phyloP scores from a whole-genome alignment of 306 rosid genomes.

The Betula pendula region DNA sequence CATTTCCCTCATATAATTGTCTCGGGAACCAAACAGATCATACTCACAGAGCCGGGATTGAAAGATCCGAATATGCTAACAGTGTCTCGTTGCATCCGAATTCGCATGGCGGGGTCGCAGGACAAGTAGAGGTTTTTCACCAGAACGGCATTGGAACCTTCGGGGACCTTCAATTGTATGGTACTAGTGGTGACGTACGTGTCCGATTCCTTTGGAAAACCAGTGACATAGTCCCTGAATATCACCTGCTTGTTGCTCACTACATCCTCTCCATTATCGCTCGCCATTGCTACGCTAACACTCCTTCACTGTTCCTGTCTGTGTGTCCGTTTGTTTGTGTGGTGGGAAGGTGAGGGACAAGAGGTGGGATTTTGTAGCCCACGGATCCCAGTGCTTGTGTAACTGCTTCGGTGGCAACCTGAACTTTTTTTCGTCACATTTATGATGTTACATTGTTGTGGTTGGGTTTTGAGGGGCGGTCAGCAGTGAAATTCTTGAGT shows the following conservation, averaged over 20 bases:
- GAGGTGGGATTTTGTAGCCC: no score
- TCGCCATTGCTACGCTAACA: background rate
- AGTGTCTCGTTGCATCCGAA: slow-evolving; percentile 18
- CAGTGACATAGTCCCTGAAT: slow-evolving; percentile 30
- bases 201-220: slow-evolving; percentile 44
- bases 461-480: no score
- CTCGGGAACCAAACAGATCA: background rate
- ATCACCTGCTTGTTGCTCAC: slow-evolving; percentile 48
- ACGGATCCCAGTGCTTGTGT: no score
- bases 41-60: slow-evolving; percentile 44
- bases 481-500: no score
- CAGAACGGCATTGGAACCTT: slow-evolving; percentile 39
- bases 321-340: no score
- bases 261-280: background rate
- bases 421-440: no score
- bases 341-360: no score
- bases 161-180: slow-evolving; percentile 36
- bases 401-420: no score
- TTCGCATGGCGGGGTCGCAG: slow-evolving; percentile 61
- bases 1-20: background rate
- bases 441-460: no score
- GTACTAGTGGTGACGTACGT: slow-evolving; percentile 34
- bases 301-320: background rate
- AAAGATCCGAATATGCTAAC: slow-evolving; percentile 10
- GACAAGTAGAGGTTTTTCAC: slow-evolving; percentile 63